Evolutionary conservation across 140 eudicot species (phyloP).

Genomic region (Stevia rebaudiana): DNA sequence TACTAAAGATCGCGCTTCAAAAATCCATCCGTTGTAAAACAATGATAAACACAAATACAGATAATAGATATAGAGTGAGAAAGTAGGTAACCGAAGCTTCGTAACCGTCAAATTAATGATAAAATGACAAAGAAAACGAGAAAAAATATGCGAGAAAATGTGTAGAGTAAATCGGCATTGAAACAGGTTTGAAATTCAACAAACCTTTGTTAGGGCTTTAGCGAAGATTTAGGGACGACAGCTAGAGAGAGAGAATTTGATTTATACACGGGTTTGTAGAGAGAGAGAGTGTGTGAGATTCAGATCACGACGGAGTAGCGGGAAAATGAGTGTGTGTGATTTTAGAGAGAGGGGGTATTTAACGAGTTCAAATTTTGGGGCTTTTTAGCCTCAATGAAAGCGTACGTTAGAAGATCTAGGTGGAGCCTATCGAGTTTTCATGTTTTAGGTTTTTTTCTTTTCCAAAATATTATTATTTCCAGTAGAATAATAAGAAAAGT

Average conservation of each 20-base stretch:
- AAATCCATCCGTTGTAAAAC: conserved; percentile 7
- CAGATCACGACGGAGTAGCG: conserved; percentile 28
- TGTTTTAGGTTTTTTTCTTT: not conserved
- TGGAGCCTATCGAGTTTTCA: not conserved
- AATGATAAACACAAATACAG: not conserved
- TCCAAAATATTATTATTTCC: no score
- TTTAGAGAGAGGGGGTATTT: conserved; percentile 14
- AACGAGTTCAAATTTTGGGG: conserved; percentile 30
- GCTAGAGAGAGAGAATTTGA: conserved; percentile 8
- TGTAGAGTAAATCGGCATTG: conserved; percentile 16
- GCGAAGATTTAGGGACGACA: conserved; percentile 27
- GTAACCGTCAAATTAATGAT: conserved; percentile 26
- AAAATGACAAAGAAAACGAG: not conserved
- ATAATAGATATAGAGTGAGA: not conserved
- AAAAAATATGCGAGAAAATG: not conserved
- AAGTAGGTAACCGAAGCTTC: conserved; percentile 5
- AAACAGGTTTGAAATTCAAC: conserved; percentile 18
- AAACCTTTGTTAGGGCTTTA: conserved; percentile 30
- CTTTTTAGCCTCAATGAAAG: conserved; percentile 9
- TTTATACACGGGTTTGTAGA: not conserved
- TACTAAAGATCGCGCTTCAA: not conserved
- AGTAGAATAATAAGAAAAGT: no score
- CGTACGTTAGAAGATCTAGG: conserved; percentile 30
- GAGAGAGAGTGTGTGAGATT: conserved; percentile 16
- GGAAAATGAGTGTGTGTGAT: conserved; percentile 15